Base-by-base conservation (phyloP, 1,139 yeast genomes). In the Sugiyamaella japonica region DNA sequence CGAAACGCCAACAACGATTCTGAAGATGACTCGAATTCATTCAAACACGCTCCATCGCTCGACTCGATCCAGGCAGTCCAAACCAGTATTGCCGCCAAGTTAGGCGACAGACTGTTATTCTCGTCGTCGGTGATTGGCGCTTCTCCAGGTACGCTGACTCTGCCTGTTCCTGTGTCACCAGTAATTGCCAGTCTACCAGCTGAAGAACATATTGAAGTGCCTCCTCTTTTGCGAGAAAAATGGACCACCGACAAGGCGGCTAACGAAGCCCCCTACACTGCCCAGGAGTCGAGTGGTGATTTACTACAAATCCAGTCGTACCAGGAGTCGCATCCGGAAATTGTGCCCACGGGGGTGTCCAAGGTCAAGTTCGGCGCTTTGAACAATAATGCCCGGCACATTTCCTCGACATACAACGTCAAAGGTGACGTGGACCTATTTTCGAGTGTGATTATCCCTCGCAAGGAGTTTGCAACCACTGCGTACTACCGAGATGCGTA, bases 91-190 rank as follows among this genome's bases (percentile, higher is more conserved):
- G 56, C 53, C 10, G 45, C 52, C 31, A 53, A 39, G 28, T 44
- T 50, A 13, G 57, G 57, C n/a, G 32, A 55, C 20, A 50, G 36
- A 25, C 41, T 39, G 42, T 3, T 31, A n/a, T 36, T 31, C 12
- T 43, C 54, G 16, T 37, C 41, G 8, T 25, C 39, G 4, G 39
- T 38, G 8, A 44, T n/a, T 8, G 44, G 47, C 5, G 37, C 32
- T 6, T 12, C 48, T 1, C 15, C 50, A 9, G 34, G 37, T 16
- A 34, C 23, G 7, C 29, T 44, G 13, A 16, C 48, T 17, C 51
- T 58, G 10, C 60, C 60, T n/a, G 50, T 50, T 31, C 56, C 60
- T 1, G 41, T 47, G 28, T 47, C 55, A 7, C 60, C 60, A 12
- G 49, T 58, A 8, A 46, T 54, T 20, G 50, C 56, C 23, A 50